phyloP scores from a whole-genome alignment of 2,329 filamentous ascomycete genomes.

The Claviceps arundinis region DNA sequence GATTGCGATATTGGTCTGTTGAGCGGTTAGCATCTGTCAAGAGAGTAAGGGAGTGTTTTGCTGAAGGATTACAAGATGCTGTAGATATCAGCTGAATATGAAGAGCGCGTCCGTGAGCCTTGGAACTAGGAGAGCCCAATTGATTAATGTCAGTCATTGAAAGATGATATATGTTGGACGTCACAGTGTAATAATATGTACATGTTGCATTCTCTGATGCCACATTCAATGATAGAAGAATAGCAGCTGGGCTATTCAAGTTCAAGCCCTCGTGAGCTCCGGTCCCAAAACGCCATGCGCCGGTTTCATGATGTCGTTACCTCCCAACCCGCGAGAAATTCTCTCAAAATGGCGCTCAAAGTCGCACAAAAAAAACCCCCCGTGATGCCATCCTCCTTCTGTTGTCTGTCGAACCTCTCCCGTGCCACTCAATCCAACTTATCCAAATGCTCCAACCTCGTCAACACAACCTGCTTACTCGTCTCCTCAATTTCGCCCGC shows the following conservation, averaged over 20 bases:
- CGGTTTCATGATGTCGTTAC: neutral
- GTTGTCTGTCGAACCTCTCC: neutral
- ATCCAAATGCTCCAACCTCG: constrained; percentile 85
- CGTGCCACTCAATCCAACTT: constrained; percentile 60
- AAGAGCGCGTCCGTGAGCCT: neutral
- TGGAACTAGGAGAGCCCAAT: neutral
- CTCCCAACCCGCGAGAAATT: neutral
- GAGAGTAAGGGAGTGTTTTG: too few relatives aligned
- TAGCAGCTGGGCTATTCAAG: neutral
- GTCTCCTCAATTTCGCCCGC: constrained; percentile 98
- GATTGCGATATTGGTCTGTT: neutral
- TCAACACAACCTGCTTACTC: constrained; percentile 94
- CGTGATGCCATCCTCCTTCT: neutral
- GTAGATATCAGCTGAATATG: neutral
- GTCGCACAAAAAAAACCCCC: neutral
- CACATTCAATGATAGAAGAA: too few relatives aligned
- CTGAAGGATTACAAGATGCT: neutral
- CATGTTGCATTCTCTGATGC: neutral
- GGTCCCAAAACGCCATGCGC: neutral
- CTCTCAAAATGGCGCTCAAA: neutral
- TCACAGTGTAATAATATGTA: neutral
- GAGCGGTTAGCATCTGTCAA: neutral
- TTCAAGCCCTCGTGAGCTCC: neutral
- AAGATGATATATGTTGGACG: neutral
- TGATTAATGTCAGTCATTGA: neutral